These are phyloP conservation scores for Leccinum boreale DNA, from an alignment of 768 basidiomycete species.

Conservation along the genomic window DNA sequence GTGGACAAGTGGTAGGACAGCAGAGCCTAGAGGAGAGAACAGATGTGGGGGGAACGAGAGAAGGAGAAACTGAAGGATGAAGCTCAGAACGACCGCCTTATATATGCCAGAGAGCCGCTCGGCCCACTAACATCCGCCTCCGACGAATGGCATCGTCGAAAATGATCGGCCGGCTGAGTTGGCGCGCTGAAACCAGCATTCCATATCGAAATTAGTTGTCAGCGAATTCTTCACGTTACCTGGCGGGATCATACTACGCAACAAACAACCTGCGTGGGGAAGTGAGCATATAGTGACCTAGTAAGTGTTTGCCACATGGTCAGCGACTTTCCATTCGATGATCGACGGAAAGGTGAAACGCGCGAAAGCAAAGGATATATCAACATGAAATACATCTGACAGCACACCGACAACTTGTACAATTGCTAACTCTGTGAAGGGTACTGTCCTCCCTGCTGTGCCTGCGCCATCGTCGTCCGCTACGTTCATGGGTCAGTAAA, in stretches of 20 bases:
- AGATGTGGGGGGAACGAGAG: neutral
- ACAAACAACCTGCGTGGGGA: neutral
- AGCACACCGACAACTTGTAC: slow-evolving; percentile 14
- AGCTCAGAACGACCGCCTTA: neutral
- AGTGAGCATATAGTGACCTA: neutral
- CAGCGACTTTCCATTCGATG: slow-evolving; percentile 4
- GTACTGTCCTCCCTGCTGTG: slow-evolving; percentile 31
- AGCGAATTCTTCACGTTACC: neutral
- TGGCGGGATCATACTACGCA: neutral
- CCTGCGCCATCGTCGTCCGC: slow-evolving; percentile 28
- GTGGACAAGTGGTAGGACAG: neutral
- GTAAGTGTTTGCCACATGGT: neutral
- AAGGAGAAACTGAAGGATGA: neutral
- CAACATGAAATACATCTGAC: slow-evolving; percentile 14
- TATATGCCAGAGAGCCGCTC: neutral
- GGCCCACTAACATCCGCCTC: neutral
- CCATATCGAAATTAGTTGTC: neutral
- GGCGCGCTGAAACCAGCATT: neutral
- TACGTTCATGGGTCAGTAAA: slow-evolving; percentile 10
- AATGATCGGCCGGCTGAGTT: neutral
- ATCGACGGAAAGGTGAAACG: slow-evolving; percentile 2
- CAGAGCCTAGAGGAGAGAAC: neutral
- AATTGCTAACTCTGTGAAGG: slow-evolving; percentile 26
- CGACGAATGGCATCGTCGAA: neutral
- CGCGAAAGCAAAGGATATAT: slow-evolving; percentile 4